Base-by-base conservation (phyloP, 768 basidiomycete species). In the Lyophyllum decastes region DNA sequence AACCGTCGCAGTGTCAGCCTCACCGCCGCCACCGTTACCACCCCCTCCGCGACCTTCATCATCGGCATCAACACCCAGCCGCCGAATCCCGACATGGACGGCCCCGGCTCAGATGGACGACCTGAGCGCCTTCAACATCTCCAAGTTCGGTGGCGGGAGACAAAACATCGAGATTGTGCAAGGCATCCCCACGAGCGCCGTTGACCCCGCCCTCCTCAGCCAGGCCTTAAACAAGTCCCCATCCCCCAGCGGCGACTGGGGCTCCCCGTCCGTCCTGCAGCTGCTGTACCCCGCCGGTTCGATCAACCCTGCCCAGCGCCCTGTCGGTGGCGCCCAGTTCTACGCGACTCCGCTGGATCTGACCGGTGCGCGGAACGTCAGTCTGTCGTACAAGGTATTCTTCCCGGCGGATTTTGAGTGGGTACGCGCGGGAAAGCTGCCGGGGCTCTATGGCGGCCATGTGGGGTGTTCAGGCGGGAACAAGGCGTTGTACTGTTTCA, bases 391-490 rank as follows among this genome's bases (percentile, higher is more conserved):
- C 68, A 85, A 84, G 67, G 85, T 92, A 10, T 94, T 86, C 70
- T 93, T 96, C 66, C 90, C 89, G 0, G 58, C 52, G 0, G 81
- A 85, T 59, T 95, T 93, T 61, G 78, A 88, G 52, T 95, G 85
- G 78, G 91, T 92, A 17, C 77, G 82, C 52, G 94, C 83, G 4
- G 94, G 94, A 7, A 95, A 97, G 72, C 69, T 95, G 5, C 92
- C 94, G 0, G 94, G 94, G 0, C 60, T 94, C 4, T 92, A 86
- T 64, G 89, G 88, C 0, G 89, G 89, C 0, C 84, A 81, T 61
- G 74, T 67, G 3, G 80, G 76, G 19, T 92, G 90, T 67, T 90
- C 89, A 19, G 91, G 91, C 5, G 91, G 91, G 0, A 76, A 84
- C 62, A 78, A 79, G n/a, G 93, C 91, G 7, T 61, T 75, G 34